Percentiles rank a stretch among this genome's conserved stretches.
These are phyloP conservation scores for Arabis hirsuta DNA, from an alignment of 345 rosid genomes.

Conservation along the genomic window DNA sequence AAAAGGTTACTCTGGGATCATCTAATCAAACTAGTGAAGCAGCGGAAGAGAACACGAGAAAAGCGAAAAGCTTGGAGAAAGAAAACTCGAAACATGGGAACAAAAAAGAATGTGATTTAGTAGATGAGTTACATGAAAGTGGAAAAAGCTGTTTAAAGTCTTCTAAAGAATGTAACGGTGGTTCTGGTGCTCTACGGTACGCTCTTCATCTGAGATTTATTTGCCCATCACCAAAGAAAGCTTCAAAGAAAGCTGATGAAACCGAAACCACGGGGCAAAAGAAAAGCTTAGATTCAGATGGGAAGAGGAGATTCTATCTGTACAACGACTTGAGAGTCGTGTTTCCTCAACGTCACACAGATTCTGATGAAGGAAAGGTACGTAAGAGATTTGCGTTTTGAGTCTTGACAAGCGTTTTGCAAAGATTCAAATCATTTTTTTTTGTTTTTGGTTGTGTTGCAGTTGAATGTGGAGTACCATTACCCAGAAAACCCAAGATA, in stretches of 20 bases:
- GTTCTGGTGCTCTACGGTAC: conserved; percentile 80
- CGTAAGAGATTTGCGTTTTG: conserved; percentile 10
- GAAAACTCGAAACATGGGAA: conserved; percentile 19
- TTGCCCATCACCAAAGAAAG: conserved; percentile 68
- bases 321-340: conserved; percentile 87
- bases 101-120: conserved; percentile 42
- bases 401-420: conserved; percentile 10
- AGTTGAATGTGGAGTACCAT: conserved; percentile 89
- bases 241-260: conserved; percentile 56
- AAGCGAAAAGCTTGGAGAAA: conserved; percentile 38
- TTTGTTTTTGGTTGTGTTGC: conserved; percentile 30
- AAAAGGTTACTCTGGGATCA: conserved; percentile 80
- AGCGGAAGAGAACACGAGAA: conserved; percentile 46
- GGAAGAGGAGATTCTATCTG: conserved; percentile 75
- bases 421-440: not conserved
- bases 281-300: conserved; percentile 46
- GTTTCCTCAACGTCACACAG: conserved; percentile 95
- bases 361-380: conserved; percentile 98
- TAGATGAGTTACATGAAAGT: conserved; percentile 41
- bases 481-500: conserved; percentile 87
- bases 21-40: conserved; percentile 49
- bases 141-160: conserved; percentile 52
- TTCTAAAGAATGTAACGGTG: conserved; percentile 50
- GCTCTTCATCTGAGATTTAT: conserved; percentile 90
- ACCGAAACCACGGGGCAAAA: conserved; percentile 47